Base-by-base conservation (phyloP, 805 yeast species). In the Metschnikowia peoriensis region DNA sequence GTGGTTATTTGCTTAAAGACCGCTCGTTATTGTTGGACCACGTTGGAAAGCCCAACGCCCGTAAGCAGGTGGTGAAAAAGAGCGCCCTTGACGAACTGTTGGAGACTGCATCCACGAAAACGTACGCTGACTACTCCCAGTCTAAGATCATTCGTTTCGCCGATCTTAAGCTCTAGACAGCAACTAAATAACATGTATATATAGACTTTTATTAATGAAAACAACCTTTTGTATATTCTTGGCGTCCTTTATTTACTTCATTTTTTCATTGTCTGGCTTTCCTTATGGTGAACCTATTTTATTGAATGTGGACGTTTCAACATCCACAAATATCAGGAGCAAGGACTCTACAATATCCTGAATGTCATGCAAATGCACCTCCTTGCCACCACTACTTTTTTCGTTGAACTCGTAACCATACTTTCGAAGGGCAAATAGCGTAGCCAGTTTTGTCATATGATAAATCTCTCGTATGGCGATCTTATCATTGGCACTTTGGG, bases 1-100 rank as follows among this genome's bases (percentile, higher is more conserved):
- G 90, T 59, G 99, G 99, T 7, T 93, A 89, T 66, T 71, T 91
- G 55, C 69, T 72, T 61, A 62, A 73, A 48, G 71, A 74, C 58
- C 64, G 66, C 9, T 63, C 71, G n/a, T 56, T 72, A 46, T 68
- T 75, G 52, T 70, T 75, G 63, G 77, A 75, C 57, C 68, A 66
- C 53, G 56, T 73, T 56, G 63, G 66, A 55, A 47, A 55, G 46
- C 43, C 42, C 32, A 51, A 44, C 17, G 43, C 48, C n/a, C 46
- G 54, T 34, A 55, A 49, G 49, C 45, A 52, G 14, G 63, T 48
- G 28, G 63, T 58, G 22, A 69, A 70, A 58, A 68, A 67, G 60
- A 65, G 68, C 41, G 69, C 72, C 47, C 63, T 79, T 50, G 75
- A 67, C 35, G 63, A 61, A 52, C 70, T 66, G 61, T 67, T 75